A percentile compares a stretch with the other conserved stretches of the same genome.
Conservation (phyloP, 176 grass and related monocot genomes). For the Oryza australiensis region DNA sequence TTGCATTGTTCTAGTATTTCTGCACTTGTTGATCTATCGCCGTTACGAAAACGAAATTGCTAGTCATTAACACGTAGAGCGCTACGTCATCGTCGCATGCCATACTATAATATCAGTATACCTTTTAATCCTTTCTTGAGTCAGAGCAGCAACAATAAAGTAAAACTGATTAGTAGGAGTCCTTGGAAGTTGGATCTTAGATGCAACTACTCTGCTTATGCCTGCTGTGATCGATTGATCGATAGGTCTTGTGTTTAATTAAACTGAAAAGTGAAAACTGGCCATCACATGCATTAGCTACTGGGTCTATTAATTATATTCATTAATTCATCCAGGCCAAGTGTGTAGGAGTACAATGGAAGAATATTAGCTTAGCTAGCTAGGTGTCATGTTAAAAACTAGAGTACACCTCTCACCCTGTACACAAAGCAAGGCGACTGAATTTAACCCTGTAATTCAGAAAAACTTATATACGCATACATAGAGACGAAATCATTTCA, state of each 20-base stretch:
- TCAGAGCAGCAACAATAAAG: not conserved
- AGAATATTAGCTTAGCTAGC: not conserved
- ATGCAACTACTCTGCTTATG: slow-evolving; percentile 22
- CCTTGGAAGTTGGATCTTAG: not conserved
- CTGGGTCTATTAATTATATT: not conserved
- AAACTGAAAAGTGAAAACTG: not conserved
- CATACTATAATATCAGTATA: not conserved
- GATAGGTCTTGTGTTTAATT: not conserved
- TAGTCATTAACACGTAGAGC: not conserved
- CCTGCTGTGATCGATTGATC: slow-evolving; percentile 8
- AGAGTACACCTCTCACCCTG: not conserved
- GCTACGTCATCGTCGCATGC: not conserved
- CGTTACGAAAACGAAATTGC: not conserved
- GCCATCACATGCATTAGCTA: not conserved
- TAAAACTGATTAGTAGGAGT: not conserved
- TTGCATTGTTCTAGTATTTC: too few relatives aligned
- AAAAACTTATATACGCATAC: not conserved
- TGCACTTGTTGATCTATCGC: not conserved
- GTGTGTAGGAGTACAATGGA: not conserved
- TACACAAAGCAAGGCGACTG: not conserved
- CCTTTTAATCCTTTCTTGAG: not conserved
- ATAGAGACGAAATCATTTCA: not conserved
- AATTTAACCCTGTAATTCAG: not conserved
- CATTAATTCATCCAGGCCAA: not conserved
- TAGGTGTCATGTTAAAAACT: not conserved